These are phyloP conservation scores for Scutellaria barbata DNA, from an alignment of 257 asterid genomes.

Conservation along the genomic window DNA sequence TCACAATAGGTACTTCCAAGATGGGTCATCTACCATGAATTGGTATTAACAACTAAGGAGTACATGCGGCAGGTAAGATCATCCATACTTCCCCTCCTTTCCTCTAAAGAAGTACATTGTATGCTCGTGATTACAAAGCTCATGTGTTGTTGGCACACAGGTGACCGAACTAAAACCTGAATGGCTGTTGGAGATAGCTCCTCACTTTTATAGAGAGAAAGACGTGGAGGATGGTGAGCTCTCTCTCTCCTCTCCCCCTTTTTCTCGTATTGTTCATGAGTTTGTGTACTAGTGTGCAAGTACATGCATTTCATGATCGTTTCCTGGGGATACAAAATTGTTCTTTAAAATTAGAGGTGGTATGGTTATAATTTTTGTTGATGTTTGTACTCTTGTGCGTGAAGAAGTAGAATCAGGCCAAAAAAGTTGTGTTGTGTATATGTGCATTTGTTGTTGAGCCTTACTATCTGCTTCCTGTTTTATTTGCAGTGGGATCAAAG, in stretches of 20 bases:
- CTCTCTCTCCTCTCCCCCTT: constrained; percentile 26
- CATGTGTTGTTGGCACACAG: constrained; percentile 43
- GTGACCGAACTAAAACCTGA: constrained; percentile 90
- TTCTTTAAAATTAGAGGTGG: no score
- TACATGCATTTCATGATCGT: background rate
- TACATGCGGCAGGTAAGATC: constrained; percentile 80
- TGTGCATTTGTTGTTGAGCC: constrained; percentile 1
- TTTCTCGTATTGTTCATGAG: background rate
- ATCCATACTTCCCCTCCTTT: constrained; percentile 13
- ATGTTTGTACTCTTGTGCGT: background rate
- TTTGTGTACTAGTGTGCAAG: background rate
- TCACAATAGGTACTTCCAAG: constrained; percentile 71
- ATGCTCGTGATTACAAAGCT: constrained; percentile 27
- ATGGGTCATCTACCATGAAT: constrained; percentile 90
- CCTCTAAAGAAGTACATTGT: background rate
- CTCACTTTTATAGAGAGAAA: constrained; percentile 83
- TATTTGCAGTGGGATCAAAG: constrained; percentile 51
- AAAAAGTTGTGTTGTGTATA: background rate
- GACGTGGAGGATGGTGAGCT: constrained; percentile 81
- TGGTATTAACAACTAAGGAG: constrained; percentile 90
- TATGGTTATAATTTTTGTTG: no score
- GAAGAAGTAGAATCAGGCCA: background rate
- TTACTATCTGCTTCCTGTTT: background rate
- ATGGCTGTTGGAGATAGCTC: constrained; percentile 93
- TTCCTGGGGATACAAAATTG: background rate